Evolutionary conservation across 2,329 filamentous ascomycete genomes (phyloP), one percentile per base, ranked within the genome.

Genomic region (Pyrenophora graminea): DNA sequence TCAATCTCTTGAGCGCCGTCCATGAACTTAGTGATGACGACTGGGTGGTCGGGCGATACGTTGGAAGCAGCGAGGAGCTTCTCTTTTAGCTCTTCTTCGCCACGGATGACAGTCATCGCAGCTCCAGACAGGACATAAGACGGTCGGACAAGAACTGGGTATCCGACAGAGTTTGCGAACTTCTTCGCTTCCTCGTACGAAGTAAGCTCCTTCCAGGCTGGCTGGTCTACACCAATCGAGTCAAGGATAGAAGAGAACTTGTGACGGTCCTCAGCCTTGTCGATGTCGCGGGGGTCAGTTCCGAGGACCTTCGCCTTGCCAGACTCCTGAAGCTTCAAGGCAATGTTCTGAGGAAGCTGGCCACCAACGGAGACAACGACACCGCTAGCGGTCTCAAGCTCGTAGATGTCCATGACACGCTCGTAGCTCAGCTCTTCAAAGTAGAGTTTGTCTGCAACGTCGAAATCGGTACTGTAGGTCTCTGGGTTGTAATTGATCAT

Each of bases 171-270:
- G 10, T 90, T 79, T 43, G 91, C 92, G 66, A 97, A 99, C 56
- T 83, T 79, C 78, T 92, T 88, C n/a, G 92, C 94, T 17, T 90
- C 94, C 56, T 87, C 79, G 55, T 93, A 90, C 13, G 90, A 97
- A 25, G 89, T 96, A 33, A 97, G 85, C 74, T 99, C 94, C 77
- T 96, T 96, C 94, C 94, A 99, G 8, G 91, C 91, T 31, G 94
- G 94, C 77, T 99, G 94, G 72, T 97, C 93, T 48, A 99, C 86
- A 53, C 92, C 93, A 65, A 97, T 97, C 74, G 90, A 95, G 75
- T 99, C 94, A 39, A 99, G 83, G 59, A 97, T 97, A 68, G 92
- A 89, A 18, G 93, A 97, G 81, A 99, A 99, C 76, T 99, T 97
- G 76, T 97, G 92, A 71, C 94, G 86, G 74, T 99, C 92, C 77